Evolutionary conservation across 805 yeast species (phyloP).

Genomic region (Candida pseudoglaebosa): DNA sequence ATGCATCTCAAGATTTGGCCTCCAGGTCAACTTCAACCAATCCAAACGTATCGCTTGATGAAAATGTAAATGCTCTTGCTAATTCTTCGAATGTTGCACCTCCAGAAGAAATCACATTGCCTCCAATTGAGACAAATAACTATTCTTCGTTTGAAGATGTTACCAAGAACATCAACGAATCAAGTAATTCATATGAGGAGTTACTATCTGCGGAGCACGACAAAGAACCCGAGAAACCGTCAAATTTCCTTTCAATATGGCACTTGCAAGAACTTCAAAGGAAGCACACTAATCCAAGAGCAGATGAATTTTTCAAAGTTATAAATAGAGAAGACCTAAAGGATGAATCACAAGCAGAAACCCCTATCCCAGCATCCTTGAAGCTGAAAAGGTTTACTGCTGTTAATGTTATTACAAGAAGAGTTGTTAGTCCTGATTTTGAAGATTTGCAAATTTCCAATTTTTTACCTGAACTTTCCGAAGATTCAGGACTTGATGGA

Average conservation of each 20-base stretch:
- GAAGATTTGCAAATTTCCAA: constrained; percentile 40
- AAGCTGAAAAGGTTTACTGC: constrained; percentile 32
- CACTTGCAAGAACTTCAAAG: constrained; percentile 31
- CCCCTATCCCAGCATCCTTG: constrained; percentile 1
- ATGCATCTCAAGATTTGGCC: constrained; percentile 19
- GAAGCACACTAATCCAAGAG: constrained; percentile 9
- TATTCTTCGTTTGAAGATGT: constrained; percentile 39
- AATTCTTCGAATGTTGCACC: constrained; percentile 41
- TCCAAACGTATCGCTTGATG: constrained; percentile 6
- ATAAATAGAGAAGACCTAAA: constrained; percentile 6
- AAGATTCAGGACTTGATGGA: constrained; percentile 45
- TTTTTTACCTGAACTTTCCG: constrained; percentile 45
- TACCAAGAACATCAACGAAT: constrained; percentile 20
- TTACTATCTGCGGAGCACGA: constrained; percentile 41
- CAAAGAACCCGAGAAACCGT: constrained; percentile 20
- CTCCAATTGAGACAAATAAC: constrained; percentile 41
- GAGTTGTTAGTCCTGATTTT: constrained; percentile 39
- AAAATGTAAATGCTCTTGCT: constrained; percentile 30
- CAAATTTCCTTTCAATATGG: constrained; percentile 39
- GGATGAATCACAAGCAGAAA: constrained; percentile 5
- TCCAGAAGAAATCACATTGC: constrained; percentile 30
- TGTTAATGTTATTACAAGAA: constrained; percentile 39
- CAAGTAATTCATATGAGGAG: constrained; percentile 29
- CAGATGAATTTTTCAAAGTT: constrained; percentile 9
- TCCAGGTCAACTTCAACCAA: constrained; percentile 18